Percentiles rank a stretch among this genome's conserved stretches.
phyloP scores from a whole-genome alignment of 305 asterid genomes.

The Solanum hybrid region DNA sequence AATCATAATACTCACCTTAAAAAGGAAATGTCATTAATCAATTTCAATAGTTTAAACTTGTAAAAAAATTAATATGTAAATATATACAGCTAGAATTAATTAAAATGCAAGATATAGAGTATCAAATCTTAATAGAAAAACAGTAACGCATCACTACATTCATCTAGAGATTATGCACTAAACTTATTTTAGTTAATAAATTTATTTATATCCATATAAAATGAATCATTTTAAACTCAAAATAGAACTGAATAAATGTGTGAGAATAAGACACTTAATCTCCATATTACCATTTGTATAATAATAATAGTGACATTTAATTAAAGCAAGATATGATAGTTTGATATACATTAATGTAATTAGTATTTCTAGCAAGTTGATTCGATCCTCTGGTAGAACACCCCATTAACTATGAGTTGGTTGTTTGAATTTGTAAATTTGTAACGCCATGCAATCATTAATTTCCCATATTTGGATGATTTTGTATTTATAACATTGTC shows the following conservation, averaged over 20 bases:
- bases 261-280: not conserved
- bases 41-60: not conserved
- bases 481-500: constrained; percentile 12
- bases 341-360: not conserved
- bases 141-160: not conserved
- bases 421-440: not conserved
- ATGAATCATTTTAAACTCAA: not conserved
- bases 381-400: not conserved
- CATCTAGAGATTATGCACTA: not conserved
- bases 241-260: not conserved
- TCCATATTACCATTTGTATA: not conserved
- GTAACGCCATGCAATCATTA: constrained; percentile 30
- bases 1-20: not conserved
- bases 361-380: not conserved
- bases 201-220: not conserved
- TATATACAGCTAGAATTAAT: not conserved
- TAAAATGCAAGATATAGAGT: not conserved
- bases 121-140: not conserved
- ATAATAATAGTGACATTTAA: not conserved
- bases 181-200: not conserved
- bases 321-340: not conserved
- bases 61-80: not conserved
- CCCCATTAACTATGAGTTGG: not conserved
- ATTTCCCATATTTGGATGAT: constrained; percentile 33
- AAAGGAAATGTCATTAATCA: not conserved